A percentile compares a stretch with the other conserved stretches of the same genome.
phyloP scores from a whole-genome alignment of 1,284 basidiomycete species.

The Rhodotorula sp. region DNA sequence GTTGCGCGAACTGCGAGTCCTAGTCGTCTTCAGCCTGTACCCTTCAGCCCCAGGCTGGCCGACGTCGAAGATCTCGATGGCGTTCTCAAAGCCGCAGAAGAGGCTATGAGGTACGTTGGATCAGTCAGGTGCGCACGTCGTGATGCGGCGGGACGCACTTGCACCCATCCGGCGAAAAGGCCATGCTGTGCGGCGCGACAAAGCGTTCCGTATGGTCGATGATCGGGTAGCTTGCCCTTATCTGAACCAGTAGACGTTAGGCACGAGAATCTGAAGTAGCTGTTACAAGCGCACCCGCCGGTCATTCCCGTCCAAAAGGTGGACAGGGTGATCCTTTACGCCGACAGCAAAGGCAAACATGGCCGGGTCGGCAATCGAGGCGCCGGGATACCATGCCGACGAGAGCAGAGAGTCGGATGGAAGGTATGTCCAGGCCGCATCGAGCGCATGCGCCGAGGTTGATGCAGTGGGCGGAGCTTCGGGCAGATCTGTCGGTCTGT shows the following conservation, averaged over 20 bases:
- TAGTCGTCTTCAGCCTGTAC: constrained; percentile 69
- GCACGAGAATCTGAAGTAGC: no score
- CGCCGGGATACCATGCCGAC: constrained; percentile 40
- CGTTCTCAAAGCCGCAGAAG: constrained; percentile 85
- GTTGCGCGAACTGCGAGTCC: constrained; percentile 74
- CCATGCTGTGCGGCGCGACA: constrained; percentile 76
- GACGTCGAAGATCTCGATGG: constrained; percentile 85
- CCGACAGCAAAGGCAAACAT: constrained; percentile 39
- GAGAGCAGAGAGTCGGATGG: constrained; percentile 38
- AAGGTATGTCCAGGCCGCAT: constrained; percentile 17
- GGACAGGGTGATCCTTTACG: constrained; percentile 42
- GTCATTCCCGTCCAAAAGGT: constrained; percentile 35
- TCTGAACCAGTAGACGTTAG: constrained; percentile 53
- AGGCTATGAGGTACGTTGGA: constrained; percentile 57
- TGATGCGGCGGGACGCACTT: constrained; percentile 57
- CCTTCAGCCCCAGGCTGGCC: constrained; percentile 67
- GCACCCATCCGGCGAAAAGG: constrained; percentile 69
- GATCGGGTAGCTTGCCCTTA: constrained; percentile 85
- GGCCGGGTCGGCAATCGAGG: constrained; percentile 18
- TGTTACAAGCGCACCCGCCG: constrained; percentile 24
- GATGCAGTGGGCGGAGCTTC: neutral
- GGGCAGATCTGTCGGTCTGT: neutral
- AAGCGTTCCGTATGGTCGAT: constrained; percentile 86
- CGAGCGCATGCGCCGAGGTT: neutral
- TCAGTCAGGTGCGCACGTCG: neutral